These are phyloP conservation scores for Xerocomellus chrysenteron DNA, from an alignment of 768 basidiomycete genomes.

Conservation along the genomic window DNA sequence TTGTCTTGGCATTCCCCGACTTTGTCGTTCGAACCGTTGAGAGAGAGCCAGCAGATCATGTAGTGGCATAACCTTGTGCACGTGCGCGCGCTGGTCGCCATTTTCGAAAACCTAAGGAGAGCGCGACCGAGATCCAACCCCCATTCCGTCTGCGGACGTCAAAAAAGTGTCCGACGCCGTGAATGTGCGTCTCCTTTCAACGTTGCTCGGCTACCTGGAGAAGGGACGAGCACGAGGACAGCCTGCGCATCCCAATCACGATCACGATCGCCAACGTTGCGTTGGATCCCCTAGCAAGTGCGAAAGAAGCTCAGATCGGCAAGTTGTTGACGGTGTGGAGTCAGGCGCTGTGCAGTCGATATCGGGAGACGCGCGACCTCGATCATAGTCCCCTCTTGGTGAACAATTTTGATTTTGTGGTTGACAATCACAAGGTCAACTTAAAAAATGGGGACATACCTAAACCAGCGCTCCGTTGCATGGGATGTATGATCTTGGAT, in stretches of 20 bases:
- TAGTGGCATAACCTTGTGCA: slow-evolving; percentile 41
- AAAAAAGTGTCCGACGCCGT: slow-evolving; percentile 71
- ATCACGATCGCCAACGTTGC: slow-evolving; percentile 86
- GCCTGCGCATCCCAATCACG: slow-evolving; percentile 83
- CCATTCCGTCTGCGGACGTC: slow-evolving; percentile 14
- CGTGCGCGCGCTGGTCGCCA: slow-evolving; percentile 69
- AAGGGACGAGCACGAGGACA: slow-evolving; percentile 83
- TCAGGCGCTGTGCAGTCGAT: slow-evolving; percentile 87
- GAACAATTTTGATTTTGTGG: no score
- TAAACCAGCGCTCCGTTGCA: background rate
- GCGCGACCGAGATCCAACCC: slow-evolving; percentile 7
- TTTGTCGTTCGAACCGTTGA: no score
- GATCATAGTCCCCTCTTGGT: no score
- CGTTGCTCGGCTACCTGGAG: slow-evolving; percentile 77
- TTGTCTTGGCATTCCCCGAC: no score
- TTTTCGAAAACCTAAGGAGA: slow-evolving; percentile 70
- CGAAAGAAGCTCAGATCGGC: slow-evolving; percentile 65
- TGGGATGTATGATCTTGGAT: background rate
- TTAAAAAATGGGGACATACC: background rate
- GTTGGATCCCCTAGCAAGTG: slow-evolving; percentile 65
- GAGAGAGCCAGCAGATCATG: no score
- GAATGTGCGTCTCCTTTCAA: slow-evolving; percentile 71
- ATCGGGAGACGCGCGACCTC: slow-evolving; percentile 29
- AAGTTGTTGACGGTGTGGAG: slow-evolving; percentile 80
- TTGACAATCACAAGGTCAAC: background rate